Conservation (phyloP, 805 yeast species). For the Candida dajiaensis region DNA sequence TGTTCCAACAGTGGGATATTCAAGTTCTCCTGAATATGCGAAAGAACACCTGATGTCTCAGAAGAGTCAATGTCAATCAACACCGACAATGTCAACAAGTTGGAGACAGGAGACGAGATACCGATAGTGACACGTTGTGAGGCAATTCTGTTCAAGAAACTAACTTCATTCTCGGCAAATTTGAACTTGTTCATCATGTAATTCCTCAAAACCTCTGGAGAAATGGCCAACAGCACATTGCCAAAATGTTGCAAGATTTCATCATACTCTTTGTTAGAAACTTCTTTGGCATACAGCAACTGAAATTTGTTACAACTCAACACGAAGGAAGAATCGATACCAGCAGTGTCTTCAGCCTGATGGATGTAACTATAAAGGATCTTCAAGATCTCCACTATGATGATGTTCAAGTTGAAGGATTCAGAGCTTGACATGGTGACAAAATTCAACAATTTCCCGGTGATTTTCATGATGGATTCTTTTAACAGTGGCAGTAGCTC, state of each 20-base stretch:
- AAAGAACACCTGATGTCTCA: slow-evolving; percentile 25
- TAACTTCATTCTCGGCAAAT: slow-evolving; percentile 19
- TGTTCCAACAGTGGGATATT: slow-evolving; percentile 6
- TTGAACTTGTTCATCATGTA: slow-evolving; percentile 22
- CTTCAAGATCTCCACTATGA: slow-evolving; percentile 24
- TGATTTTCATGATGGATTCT: slow-evolving; percentile 14
- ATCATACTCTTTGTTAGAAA: slow-evolving; percentile 16
- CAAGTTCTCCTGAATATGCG: slow-evolving; percentile 11
- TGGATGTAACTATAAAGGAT: slow-evolving; percentile 22
- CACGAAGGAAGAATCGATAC: slow-evolving; percentile 23
- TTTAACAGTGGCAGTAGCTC: slow-evolving; percentile 7
- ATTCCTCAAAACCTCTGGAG: slow-evolving; percentile 16
- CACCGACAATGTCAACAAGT: slow-evolving; percentile 13
- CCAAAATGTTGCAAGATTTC: slow-evolving; percentile 23
- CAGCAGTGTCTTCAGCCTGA: slow-evolving; percentile 19
- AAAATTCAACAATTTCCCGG: slow-evolving; percentile 22
- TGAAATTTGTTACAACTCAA: slow-evolving; percentile 25
- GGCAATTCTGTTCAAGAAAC: slow-evolving; percentile 13
- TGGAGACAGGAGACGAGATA: slow-evolving; percentile 9
- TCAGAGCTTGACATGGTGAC: slow-evolving; percentile 18
- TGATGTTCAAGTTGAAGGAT: slow-evolving; percentile 15
- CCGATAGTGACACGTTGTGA: neutral
- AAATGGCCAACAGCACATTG: slow-evolving; percentile 21
- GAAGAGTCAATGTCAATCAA: slow-evolving; percentile 25
- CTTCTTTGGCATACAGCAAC: slow-evolving; percentile 13